A percentile compares a stretch with the other conserved stretches of the same genome.
Conservation (phyloP, 257 asterid genomes). For the Solanum pimpinellifolium region DNA sequence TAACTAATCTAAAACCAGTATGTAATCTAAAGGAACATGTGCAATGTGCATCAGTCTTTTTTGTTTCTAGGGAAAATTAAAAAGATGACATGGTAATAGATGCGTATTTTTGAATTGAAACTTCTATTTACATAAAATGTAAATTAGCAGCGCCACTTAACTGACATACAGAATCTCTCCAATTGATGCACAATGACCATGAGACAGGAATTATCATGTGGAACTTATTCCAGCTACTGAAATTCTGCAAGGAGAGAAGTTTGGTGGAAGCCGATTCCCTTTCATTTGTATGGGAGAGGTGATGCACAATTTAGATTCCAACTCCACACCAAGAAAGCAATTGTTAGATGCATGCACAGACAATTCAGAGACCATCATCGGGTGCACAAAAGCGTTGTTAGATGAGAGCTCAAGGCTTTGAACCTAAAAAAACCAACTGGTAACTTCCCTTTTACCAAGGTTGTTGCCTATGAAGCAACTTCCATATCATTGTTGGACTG, state of each 20-base stretch:
- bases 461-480: background rate
- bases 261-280: background rate
- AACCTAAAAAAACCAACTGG: background rate
- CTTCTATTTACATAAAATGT: background rate
- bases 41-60: background rate
- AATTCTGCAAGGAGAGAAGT: background rate
- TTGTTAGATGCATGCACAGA: background rate
- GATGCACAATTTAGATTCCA: background rate
- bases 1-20: background rate
- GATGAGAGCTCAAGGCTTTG: background rate
- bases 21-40: background rate
- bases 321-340: background rate
- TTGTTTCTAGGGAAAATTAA: background rate
- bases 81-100: background rate
- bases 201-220: background rate
- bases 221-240: background rate
- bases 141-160: background rate
- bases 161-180: background rate
- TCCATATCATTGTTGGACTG: conserved; percentile 6
- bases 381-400: background rate
- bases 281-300: background rate
- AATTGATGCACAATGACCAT: background rate
- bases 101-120: background rate
- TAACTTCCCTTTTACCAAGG: background rate
- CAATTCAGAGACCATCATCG: background rate